Evolutionary conservation across 2,329 filamentous ascomycete genomes (phyloP), one percentile per base, ranked within the genome.

Genomic region (Colletotrichum salicis): DNA sequence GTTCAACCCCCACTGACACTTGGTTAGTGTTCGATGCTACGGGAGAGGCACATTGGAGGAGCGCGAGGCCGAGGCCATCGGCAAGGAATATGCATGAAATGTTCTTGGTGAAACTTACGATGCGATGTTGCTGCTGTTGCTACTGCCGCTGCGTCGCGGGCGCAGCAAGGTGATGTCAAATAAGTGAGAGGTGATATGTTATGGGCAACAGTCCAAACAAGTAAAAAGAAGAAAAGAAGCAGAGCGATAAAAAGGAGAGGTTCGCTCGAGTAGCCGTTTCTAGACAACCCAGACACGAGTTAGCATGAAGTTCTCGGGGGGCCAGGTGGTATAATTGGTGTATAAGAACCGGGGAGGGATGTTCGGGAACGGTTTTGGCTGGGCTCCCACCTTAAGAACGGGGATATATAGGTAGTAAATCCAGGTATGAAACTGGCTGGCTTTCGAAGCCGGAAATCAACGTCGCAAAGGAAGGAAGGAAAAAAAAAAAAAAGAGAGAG

Each of bases 61-160:
- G 54, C 41, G 29, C 61, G 27, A 62, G 15, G 24, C 57, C 52
- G 72, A 60, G 27, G 64, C 11, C 22, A 31, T 24, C 24, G 71
- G 60, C 64, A 70, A 64, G 70, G 72, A 73, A 73, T 45, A 73
- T 70, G 72, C 72, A 72, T 65, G 72, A 67, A 65, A 31, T 45
- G 64, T n/a, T 15, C 24, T n/a, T 57, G 51, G 37, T 45, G 52
- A 58, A 71, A 72, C 70, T 66, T 66, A 72, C 70, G 27, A 72
- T 37, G 37, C 48, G 35, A 54, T 33, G 12, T 59, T 29, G 31
- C 48, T 62, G 41, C n/a, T 55, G 31, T 15, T 56, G 29, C 22
- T 33, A 58, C 52, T 57, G 55, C 55, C 33, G 55, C 29, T 60
- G 70, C 66, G 59, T 56, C 37, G 45, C 70, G 60, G 59, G 45